A percentile compares a stretch with the other conserved stretches of the same genome.
These are phyloP conservation scores for Clonostachys solani DNA, from an alignment of 2,329 filamentous ascomycete genomes.

Conservation along the genomic window DNA sequence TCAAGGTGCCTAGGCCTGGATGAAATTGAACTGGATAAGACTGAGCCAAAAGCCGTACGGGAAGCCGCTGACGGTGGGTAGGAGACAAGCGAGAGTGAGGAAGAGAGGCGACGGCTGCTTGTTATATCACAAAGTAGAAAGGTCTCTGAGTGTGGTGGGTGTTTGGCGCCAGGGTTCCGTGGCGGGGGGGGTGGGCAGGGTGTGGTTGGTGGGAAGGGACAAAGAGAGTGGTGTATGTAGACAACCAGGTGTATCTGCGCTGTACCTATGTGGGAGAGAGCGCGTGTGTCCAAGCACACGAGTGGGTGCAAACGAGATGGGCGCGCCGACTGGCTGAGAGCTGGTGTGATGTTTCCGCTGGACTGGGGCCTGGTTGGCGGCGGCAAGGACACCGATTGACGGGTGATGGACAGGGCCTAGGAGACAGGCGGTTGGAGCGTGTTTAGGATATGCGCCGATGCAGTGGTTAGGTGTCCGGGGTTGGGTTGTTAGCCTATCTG, in stretches of 20 bases:
- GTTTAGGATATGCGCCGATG: conserved; percentile 1
- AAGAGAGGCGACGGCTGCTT: not conserved
- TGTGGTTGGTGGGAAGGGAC: not conserved
- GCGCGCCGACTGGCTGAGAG: no score
- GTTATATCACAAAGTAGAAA: not conserved
- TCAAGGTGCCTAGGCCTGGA: not conserved
- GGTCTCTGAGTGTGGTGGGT: not conserved
- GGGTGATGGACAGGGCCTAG: no score
- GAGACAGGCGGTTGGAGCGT: not conserved
- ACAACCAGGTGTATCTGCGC: no score
- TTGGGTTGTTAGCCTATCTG: not conserved
- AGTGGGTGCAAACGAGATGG: no score
- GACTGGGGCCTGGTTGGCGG: not conserved
- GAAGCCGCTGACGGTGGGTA: conserved; percentile 1
- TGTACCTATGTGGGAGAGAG: no score
- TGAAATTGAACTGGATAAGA: not conserved
- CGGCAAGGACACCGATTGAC: conserved; percentile 1
- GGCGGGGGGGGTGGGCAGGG: not conserved
- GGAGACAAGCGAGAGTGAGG: not conserved
- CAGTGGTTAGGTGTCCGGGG: not conserved
- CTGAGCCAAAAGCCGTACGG: conserved; percentile 1
- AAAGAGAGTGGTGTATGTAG: not conserved
- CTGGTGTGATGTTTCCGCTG: no score
- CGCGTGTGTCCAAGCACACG: no score
- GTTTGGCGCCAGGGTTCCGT: conserved; percentile 5